Conservation (phyloP, 2,329 filamentous ascomycete genomes). For the Biscogniauxia marginata region DNA sequence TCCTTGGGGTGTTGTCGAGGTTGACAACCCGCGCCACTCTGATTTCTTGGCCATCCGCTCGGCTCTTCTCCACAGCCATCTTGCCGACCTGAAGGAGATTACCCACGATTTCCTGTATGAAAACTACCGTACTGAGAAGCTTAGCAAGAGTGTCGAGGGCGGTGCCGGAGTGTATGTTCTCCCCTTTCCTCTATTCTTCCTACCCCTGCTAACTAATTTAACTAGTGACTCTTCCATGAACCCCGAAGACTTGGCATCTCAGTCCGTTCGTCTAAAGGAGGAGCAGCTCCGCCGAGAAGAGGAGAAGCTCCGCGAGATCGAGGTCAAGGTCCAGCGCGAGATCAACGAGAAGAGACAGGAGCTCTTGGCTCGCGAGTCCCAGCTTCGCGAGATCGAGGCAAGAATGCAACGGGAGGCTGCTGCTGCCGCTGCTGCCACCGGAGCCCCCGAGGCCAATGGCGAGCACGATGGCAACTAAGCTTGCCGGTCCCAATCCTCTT, state of each 20-base stretch:
- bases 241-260: constrained; percentile 92
- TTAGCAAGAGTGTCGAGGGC: constrained; percentile 98
- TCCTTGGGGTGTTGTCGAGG: constrained; percentile 98
- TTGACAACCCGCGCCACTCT: constrained; percentile 97
- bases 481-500: constrained; percentile 24
- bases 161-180: constrained; percentile 78
- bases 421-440: constrained; percentile 36
- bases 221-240: constrained; percentile 85
- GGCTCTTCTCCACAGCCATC: constrained; percentile 93
- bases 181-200: background rate
- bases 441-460: constrained; percentile 50
- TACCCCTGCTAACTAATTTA: constrained; percentile 31
- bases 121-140: constrained; percentile 99
- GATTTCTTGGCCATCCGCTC: constrained; percentile 98
- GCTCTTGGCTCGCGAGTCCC: constrained; percentile 92
- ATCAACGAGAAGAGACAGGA: constrained; percentile 99
- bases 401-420: constrained; percentile 84
- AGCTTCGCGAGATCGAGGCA: constrained; percentile 97
- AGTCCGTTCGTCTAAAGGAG: constrained; percentile 98
- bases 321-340: constrained; percentile 98
- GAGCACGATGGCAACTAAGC: constrained; percentile 51
- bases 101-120: constrained; percentile 99
- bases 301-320: constrained; percentile 99
- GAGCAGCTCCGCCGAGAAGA: constrained; percentile 98
- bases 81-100: constrained; percentile 98